Base-by-base conservation (phyloP, 306 rosid species). In the Hippophae tibetana region DNA sequence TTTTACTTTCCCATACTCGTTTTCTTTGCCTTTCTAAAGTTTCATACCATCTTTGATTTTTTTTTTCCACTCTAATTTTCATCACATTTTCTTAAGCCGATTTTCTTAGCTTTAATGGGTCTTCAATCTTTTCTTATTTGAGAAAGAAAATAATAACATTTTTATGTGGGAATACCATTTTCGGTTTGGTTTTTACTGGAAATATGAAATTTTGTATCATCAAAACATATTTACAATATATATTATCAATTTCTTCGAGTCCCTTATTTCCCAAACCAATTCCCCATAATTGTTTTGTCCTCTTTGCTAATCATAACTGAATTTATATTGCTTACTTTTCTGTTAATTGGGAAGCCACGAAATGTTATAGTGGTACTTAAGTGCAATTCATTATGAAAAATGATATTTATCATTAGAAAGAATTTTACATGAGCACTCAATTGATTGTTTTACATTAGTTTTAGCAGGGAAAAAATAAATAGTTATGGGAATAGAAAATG, bases 221-320 rank as follows among this genome's bases (percentile, higher is more conserved):
- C 8, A 50, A 75, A 60, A 43, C 72, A 8, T 49, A 59, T 57
- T 54, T 66, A 5, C 54, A 72, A 13, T 31, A 31, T 31, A 42
- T 74, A 44, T 70, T 67, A 45, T 70, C 74, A 57, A 46, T 76
- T 56, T 75, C 73, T 57, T 68, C 87, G 0, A 68, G 70, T 45
- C 95, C 96, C 79, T 74, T 90, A 69, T 75, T 87, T 72, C 81
- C 92, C 23, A 18, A 18, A 18, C 23, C 23, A 18, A 18, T 18
- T 18, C 23, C 23, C 1, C 23, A 18, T 18, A 18, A 18, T 18
- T 18, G 23, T 18, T 18, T 18, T 18, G 1, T 18, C 23, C 23
- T 18, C 23, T 0, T 0, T 18, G 23, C 23, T 18, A 18, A 18
- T 18, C 23, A 18, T 18, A 18, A 18, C 23, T 18, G 23, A 18